Evolutionary conservation across 208 protist genomes (phyloP), one percentile per base, ranked within the genome.

Genomic region (Plasmodiophora brassicae): DNA sequence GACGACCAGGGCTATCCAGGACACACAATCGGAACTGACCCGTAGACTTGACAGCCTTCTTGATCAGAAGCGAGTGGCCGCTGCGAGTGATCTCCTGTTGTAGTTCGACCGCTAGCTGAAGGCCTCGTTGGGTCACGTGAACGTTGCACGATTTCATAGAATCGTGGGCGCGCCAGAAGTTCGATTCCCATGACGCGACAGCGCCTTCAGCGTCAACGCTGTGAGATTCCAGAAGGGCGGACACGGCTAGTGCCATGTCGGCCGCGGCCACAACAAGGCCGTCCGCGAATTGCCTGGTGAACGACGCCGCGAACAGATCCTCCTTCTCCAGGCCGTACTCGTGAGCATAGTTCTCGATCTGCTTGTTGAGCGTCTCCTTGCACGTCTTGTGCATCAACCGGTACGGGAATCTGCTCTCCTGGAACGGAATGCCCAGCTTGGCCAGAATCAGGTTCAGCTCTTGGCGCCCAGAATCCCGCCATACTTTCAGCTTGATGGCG

Each of bases 381-480:
- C 41, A 72, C 8, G 28, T 38, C 14, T 8, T 5, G n/a, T 35
- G 8, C 85, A 88, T 88, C 10, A 88, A 78, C 8, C 25, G 46
- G 45, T 72, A 88, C 8, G 35, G 41, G 1, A 28, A 1, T 28
- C 50, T 85, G 8, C 32, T 65, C 54, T 88, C 85, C 20, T 43
- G 36, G 10, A 38, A 38, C 1, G 85, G 85, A 88, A 88, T 88
- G 5, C 85, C 85, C 32, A 88, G 39, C 85, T 88, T 88, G 8
- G 85, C 85, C 41, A 88, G 54, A 22, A 88, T 43, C 10, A 43
- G 28, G 38, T 88, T 41, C n/a, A 88, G 54, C 10, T 88, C 28
- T 45, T 57, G 54, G 28, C 10, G 8, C 28, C 85, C 85, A n/a
- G 28, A 46, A 22, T 88, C 54, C 45, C 36, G 41, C 85, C 85